A percentile compares a stretch with the other conserved stretches of the same genome.
Conservation (phyloP, 2,329 filamentous ascomycete genomes). For the Albophoma yamanashiensis region DNA sequence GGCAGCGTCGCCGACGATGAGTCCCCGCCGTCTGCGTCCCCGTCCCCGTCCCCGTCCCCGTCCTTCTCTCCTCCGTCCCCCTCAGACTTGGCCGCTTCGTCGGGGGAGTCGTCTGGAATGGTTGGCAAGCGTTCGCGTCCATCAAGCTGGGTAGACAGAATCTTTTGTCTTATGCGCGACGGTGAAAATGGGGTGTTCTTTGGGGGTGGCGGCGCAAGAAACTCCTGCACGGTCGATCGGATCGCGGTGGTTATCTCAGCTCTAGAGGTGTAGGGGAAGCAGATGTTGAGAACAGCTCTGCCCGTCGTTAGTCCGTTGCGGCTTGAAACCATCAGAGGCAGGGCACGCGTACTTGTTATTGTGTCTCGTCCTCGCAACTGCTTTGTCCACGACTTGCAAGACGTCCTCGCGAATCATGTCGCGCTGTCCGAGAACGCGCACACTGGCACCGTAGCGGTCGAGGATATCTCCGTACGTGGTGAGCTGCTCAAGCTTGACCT, state of each 20-base stretch:
- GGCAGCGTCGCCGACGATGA: conserved; percentile 52
- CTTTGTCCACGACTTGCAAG: conserved; percentile 74
- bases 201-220: conserved; percentile 59
- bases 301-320: conserved; percentile 4
- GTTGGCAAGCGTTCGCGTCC: conserved; percentile 34
- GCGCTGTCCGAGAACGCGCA: conserved; percentile 76
- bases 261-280: conserved; percentile 92
- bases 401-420: conserved; percentile 81
- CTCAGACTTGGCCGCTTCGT: conserved; percentile 27
- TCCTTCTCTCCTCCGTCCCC: conserved; percentile 29
- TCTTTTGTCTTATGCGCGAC: conserved; percentile 76
- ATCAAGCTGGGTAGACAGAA: conserved; percentile 56
- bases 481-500: conserved; percentile 85
- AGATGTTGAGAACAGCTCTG: conserved; percentile 70
- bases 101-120: conserved; percentile 37
- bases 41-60: no score
- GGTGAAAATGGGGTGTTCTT: conserved; percentile 72
- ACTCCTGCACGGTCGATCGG: conserved; percentile 77
- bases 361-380: conserved; percentile 74
- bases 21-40: conserved; percentile 39
- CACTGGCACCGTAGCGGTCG: conserved; percentile 81
- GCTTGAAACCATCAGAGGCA: no score
- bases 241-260: conserved; percentile 92
- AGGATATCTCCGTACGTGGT: conserved; percentile 88
- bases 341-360: conserved; percentile 57